Evolutionary conservation across 2,329 filamentous ascomycete genomes (phyloP).

Genomic region (Fusarium lateritium): DNA sequence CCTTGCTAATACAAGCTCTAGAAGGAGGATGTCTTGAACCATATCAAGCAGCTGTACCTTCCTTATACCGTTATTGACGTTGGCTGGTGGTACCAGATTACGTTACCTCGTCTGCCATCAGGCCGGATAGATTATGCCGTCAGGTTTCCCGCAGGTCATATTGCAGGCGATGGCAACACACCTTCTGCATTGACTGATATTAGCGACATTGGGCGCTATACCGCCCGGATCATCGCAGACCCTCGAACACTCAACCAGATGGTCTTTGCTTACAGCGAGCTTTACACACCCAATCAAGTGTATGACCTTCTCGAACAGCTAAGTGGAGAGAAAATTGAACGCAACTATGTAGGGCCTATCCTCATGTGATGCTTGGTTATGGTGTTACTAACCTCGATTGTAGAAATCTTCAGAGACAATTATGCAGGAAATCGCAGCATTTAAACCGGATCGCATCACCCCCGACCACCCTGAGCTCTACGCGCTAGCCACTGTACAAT

Average conservation of each 20-base stretch:
- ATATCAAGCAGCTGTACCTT: slow-evolving; percentile 62
- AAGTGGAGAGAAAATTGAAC: slow-evolving; percentile 62
- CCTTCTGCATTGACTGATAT: slow-evolving; percentile 62
- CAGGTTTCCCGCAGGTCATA: slow-evolving; percentile 51
- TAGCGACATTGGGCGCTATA: slow-evolving; percentile 66
- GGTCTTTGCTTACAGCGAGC: slow-evolving; percentile 64
- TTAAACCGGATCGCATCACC: too few species aligned
- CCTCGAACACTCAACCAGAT: slow-evolving; percentile 66
- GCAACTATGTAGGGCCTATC: slow-evolving; percentile 4
- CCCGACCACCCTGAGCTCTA: not conserved
- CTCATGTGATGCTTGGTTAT: not conserved
- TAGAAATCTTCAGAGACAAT: too few species aligned
- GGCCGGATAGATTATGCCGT: slow-evolving; percentile 48
- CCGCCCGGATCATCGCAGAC: slow-evolving; percentile 66
- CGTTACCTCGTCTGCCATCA: slow-evolving; percentile 48
- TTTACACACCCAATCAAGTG: slow-evolving; percentile 62
- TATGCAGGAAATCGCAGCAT: too few species aligned
- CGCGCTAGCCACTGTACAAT: slow-evolving; percentile 43
- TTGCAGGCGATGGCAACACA: slow-evolving; percentile 62
- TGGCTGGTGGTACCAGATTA: slow-evolving; percentile 71
- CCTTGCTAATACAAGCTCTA: not conserved
- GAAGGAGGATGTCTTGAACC: slow-evolving; percentile 67
- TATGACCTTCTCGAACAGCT: slow-evolving; percentile 61
- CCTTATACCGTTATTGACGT: slow-evolving; percentile 71
- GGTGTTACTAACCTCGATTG: not conserved